Evolutionary conservation across 148 eudicot genomes (phyloP).

Genomic region (Silene conica): DNA sequence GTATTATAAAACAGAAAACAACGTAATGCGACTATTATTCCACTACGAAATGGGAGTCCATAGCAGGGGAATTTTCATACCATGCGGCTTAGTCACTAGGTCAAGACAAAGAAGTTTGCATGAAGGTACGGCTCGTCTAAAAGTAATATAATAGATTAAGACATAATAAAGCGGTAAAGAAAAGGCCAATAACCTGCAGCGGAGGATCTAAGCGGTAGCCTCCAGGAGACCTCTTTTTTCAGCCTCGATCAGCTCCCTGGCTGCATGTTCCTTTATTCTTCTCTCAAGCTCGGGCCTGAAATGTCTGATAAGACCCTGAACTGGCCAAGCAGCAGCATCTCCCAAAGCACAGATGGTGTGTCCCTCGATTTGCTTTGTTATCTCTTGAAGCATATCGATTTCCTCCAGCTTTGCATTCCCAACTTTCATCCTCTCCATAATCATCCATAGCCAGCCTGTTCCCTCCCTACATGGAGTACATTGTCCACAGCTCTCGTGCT

Average conservation of each 20-base stretch:
- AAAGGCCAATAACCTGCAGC: slow-evolving; percentile 35
- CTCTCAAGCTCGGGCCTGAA: slow-evolving; percentile 91
- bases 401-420: slow-evolving; percentile 91
- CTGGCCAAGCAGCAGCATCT: slow-evolving; percentile 99
- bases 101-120: not conserved
- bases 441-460: slow-evolving; percentile 88
- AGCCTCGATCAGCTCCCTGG: slow-evolving; percentile 66
- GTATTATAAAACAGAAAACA: too few species aligned
- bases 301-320: slow-evolving; percentile 94
- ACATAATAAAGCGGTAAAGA: not conserved
- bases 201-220: slow-evolving; percentile 53
- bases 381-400: slow-evolving; percentile 92
- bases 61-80: too few species aligned
- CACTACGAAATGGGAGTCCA: too few species aligned
- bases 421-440: slow-evolving; percentile 84
- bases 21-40: too few species aligned
- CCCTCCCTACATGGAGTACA: slow-evolving; percentile 95
- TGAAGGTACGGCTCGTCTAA: too few species aligned
- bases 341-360: slow-evolving; percentile 95
- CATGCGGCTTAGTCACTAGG: too few species aligned
- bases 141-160: too few species aligned
- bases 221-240: slow-evolving; percentile 58
- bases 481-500: slow-evolving; percentile 93
- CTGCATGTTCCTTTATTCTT: slow-evolving; percentile 80
- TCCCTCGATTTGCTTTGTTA: slow-evolving; percentile 97